A percentile compares a stretch with the other conserved stretches of the same genome.
Conservation (phyloP, 2,329 filamentous ascomycete species). For the Alternaria triticimaculans region DNA sequence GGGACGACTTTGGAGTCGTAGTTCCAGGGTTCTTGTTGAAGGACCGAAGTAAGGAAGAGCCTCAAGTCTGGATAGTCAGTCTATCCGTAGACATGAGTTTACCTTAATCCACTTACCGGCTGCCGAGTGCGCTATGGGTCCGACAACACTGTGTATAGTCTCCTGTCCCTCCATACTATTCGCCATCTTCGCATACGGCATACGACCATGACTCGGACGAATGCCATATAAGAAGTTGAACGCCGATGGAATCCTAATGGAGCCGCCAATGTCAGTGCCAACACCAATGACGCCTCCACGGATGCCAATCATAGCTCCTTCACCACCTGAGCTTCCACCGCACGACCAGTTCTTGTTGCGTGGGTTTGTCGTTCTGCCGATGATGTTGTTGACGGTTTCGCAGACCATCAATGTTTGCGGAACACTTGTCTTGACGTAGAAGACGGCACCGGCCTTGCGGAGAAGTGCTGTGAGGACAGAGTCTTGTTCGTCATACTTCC, state of each 20-base stretch:
- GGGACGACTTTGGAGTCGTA: constrained; percentile 68
- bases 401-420: constrained; percentile 63
- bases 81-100: no score
- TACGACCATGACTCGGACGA: constrained; percentile 54
- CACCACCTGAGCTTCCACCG: constrained; percentile 64
- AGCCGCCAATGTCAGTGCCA: constrained; percentile 63
- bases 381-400: constrained; percentile 59
- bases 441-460: constrained; percentile 46
- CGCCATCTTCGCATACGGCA: constrained; percentile 45
- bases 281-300: constrained; percentile 61
- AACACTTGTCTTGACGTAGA: constrained; percentile 62
- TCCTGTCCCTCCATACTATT: constrained; percentile 68
- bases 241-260: constrained; percentile 62
- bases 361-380: constrained; percentile 61
- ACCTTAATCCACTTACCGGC: background rate
- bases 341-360: constrained; percentile 58
- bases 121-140: constrained; percentile 51
- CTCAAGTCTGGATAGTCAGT: constrained; percentile 26
- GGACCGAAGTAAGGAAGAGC: constrained; percentile 60
- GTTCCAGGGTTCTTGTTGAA: constrained; percentile 66
- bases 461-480: background rate
- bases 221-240: constrained; percentile 64
- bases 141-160: constrained; percentile 64
- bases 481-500: background rate
- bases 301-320: constrained; percentile 62